Conservation (phyloP, 306 rosid genomes). For the Sicyos baderoa region DNA sequence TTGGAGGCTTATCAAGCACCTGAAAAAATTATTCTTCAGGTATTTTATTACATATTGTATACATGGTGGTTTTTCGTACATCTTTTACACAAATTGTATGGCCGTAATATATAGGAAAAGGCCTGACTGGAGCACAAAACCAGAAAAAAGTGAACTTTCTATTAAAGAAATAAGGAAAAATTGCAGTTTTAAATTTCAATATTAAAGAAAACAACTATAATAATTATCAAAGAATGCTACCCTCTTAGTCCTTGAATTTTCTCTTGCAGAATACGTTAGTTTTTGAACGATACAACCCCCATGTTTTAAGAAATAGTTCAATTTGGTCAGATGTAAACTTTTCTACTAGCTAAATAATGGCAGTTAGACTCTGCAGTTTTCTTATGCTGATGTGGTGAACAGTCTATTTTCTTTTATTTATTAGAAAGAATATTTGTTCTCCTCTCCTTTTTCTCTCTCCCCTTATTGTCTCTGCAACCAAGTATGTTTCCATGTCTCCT, state of each 20-base stretch:
- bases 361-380: background rate
- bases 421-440: background rate
- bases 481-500: background rate
- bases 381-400: background rate
- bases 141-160: background rate
- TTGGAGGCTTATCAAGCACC: slow-evolving; percentile 99
- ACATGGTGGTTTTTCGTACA: background rate
- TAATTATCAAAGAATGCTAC: background rate
- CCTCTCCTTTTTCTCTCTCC: background rate
- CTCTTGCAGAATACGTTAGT: background rate
- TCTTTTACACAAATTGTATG: background rate
- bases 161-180: background rate
- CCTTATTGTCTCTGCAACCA: background rate
- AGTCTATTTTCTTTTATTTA: background rate
- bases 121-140: background rate
- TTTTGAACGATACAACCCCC: background rate
- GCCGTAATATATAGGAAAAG: background rate
- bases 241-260: background rate
- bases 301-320: background rate
- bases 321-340: background rate
- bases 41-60: slow-evolving; percentile 22
- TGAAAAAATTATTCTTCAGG: slow-evolving; percentile 97
- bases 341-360: background rate
- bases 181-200: background rate
- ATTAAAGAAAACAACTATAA: background rate